Evolutionary conservation across 192 early-diverging fungal species (phyloP).

Genomic region (Dissophora ornata): DNA sequence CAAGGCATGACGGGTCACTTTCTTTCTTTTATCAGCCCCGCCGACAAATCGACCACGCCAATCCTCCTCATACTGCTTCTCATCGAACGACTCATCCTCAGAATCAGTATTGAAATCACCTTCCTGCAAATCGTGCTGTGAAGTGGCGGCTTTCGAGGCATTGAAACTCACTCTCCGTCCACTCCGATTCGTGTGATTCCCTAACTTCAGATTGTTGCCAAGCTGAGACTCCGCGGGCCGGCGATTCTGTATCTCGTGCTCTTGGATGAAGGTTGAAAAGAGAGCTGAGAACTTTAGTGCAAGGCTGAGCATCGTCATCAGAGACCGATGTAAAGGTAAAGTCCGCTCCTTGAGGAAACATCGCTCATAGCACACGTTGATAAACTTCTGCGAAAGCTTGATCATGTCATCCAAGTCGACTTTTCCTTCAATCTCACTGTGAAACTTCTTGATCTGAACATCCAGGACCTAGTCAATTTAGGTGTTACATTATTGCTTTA

Average conservation of each 20-base stretch:
- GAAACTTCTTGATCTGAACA: conserved; percentile 36
- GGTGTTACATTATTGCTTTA: too few species aligned
- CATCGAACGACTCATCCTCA: conserved; percentile 3
- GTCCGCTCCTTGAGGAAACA: conserved; percentile 46
- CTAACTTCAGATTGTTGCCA: too few species aligned
- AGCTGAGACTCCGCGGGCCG: too few species aligned
- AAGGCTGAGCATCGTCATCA: conserved; percentile 38
- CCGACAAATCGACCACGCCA: too few species aligned
- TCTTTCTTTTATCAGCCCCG: neutral
- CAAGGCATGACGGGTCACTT: neutral
- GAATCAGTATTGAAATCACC: neutral
- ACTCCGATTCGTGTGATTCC: neutral
- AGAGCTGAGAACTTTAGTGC: conserved; percentile 33
- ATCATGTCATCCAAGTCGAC: conserved; percentile 49
- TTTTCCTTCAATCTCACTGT: conserved; percentile 22
- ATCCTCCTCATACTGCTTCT: neutral
- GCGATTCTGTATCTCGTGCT: conserved; percentile 17
- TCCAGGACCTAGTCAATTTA: conserved; percentile 11
- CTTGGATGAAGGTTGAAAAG: conserved; percentile 23
- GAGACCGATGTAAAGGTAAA: conserved; percentile 26
- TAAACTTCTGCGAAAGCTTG: conserved; percentile 14
- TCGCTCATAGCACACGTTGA: conserved; percentile 36
- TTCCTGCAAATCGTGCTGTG: neutral
- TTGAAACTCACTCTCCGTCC: conserved; percentile 32
- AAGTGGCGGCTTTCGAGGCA: neutral